These are phyloP conservation scores for Magnolia changhungtana DNA, from an alignment of 164 flowering plant genomes.

Conservation along the genomic window DNA sequence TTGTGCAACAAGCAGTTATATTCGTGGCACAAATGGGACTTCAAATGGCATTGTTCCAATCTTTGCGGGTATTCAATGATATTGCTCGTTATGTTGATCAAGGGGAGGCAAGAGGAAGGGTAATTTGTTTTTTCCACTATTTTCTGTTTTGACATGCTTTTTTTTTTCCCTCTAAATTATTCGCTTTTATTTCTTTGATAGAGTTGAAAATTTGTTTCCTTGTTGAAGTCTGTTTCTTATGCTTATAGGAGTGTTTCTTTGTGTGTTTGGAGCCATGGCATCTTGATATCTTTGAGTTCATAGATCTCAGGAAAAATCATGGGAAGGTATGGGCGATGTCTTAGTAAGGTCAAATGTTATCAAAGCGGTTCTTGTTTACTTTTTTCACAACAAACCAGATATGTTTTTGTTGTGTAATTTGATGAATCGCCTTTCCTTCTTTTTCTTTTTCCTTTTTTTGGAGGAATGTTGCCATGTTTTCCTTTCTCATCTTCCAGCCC, in stretches of 20 bases:
- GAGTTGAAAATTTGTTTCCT: background rate
- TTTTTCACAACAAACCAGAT: no score
- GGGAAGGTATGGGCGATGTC: conserved; percentile 61
- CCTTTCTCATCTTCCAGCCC: no score
- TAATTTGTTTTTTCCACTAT: conserved; percentile 16
- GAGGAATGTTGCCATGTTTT: no score
- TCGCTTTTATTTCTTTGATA: background rate
- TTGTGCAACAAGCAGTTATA: conserved; percentile 94
- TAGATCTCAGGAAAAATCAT: conserved; percentile 94
- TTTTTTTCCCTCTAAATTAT: no score
- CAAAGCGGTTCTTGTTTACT: no score
- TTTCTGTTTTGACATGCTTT: no score
- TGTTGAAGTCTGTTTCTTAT: background rate
- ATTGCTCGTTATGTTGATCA: conserved; percentile 99
- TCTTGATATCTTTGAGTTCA: conserved; percentile 90
- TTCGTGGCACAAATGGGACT: conserved; percentile 98
- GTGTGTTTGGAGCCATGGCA: conserved; percentile 99
- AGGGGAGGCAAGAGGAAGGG: conserved; percentile 99
- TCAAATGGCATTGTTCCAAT: conserved; percentile 98
- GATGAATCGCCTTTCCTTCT: no score
- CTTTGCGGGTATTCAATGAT: conserved; percentile 92
- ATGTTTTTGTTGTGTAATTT: no score
- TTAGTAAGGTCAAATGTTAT: background rate
- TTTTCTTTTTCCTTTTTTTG: no score
- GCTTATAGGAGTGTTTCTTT: conserved; percentile 89